These are phyloP conservation scores for Colletotrichum sansevieriae DNA, from an alignment of 2,329 filamentous ascomycete species.

Conservation along the genomic window DNA sequence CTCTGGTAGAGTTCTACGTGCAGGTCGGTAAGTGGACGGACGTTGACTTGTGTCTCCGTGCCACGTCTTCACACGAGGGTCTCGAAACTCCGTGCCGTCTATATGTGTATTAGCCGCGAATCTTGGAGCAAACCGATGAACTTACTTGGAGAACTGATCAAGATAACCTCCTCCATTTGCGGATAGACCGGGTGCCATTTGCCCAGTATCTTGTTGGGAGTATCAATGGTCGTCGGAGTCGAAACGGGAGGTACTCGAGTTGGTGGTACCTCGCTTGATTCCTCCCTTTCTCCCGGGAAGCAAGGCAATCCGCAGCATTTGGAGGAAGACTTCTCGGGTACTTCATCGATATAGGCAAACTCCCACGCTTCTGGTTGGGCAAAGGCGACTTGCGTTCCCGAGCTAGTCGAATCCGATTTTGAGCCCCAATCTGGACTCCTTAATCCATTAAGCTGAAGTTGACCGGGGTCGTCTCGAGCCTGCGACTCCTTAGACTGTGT, in stretches of 20 bases:
- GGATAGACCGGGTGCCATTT: constrained; percentile 34
- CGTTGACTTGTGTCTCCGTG: constrained; percentile 34
- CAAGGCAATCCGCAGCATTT: constrained; percentile 30
- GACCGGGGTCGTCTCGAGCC: not conserved
- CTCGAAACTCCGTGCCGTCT: constrained; percentile 15
- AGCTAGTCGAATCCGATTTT: constrained; percentile 40
- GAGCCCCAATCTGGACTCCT: constrained; percentile 29
- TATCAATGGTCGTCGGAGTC: constrained; percentile 29
- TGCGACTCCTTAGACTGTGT: not conserved
- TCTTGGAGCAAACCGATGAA: not conserved
- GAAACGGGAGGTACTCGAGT: constrained; percentile 8
- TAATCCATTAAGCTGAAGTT: constrained; percentile 39
- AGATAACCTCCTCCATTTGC: constrained; percentile 13
- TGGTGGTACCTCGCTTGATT: constrained; percentile 3
- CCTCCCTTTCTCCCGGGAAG: constrained; percentile 15
- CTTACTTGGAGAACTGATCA: constrained; percentile 23
- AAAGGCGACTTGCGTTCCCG: constrained; percentile 51
- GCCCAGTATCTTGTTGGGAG: constrained; percentile 34
- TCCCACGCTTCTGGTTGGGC: constrained; percentile 49
- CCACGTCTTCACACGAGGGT: constrained; percentile 32
- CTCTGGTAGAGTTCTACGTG: not conserved
- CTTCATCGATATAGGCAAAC: constrained; percentile 51
- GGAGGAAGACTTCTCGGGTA: constrained; percentile 42
- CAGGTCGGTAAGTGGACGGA: constrained; percentile 25
- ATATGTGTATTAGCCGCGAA: not conserved